A percentile compares a stretch with the other conserved stretches of the same genome.
Evolutionary conservation across 805 yeast species (phyloP).

Genomic region (Metschnikowia noctiluminum): DNA sequence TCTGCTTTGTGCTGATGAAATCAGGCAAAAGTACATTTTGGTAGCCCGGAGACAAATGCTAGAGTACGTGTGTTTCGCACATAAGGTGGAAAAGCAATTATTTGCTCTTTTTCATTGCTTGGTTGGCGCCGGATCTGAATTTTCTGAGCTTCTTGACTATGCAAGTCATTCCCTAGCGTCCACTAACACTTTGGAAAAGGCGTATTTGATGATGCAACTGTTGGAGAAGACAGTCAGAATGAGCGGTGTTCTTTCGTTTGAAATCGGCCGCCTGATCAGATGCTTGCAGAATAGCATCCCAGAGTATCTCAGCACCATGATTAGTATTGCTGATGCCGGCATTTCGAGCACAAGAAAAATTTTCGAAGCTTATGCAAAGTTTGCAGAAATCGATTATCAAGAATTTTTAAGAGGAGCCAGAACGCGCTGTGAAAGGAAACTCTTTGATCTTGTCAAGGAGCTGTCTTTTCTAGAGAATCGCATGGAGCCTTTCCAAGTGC

Average conservation of each 20-base stretch:
- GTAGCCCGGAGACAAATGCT: background rate
- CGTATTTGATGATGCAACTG: background rate
- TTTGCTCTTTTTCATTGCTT: background rate
- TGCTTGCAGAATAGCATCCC: background rate
- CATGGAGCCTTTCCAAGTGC: background rate
- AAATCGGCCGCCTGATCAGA: background rate
- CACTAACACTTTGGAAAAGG: background rate
- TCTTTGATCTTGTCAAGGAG: background rate
- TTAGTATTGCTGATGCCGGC: background rate
- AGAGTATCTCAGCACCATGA: background rate
- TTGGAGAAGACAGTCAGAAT: background rate
- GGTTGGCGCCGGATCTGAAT: background rate
- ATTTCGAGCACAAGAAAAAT: no score
- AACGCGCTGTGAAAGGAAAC: background rate
- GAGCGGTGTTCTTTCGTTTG: background rate
- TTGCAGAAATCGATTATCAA: background rate
- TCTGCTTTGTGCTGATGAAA: background rate
- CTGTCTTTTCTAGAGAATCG: conserved; percentile 3
- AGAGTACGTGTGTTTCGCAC: background rate
- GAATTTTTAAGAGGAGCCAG: no score
- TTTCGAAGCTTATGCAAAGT: background rate
- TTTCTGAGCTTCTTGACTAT: conserved; percentile 2
- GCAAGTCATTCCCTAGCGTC: background rate
- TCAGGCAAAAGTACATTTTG: background rate
- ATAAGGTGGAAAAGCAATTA: background rate